Base-by-base conservation (phyloP, 73 alveolate species). In the Blepharisma stoltei region DNA sequence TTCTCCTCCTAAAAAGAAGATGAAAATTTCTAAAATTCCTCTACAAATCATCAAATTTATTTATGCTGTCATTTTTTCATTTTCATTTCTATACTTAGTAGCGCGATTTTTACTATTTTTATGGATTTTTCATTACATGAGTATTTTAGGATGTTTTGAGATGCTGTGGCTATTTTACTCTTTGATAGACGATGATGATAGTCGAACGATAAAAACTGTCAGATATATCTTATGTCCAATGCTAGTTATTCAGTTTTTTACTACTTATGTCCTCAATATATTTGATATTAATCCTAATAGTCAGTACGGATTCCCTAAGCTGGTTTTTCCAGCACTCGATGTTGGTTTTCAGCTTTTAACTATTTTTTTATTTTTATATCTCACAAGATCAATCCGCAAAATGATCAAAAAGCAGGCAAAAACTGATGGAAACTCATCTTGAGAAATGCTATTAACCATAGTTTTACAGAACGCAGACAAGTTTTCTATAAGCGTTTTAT, bases 41-140 rank as follows among this genome's bases (percentile, higher is more conserved):
- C 18, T 60, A 1, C 14, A 25, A 18, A 60, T 60, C 4, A 8
- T 60, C 37, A 60, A 60, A 60, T 60, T n/a, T 60, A 18, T 38
- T 14, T 60, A 25, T 60, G 18, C 23, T 2, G 14, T 60, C 5
- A 60, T 60, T 9, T 9, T 60, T 25, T 60, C 73, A 8, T 38
- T 38, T 20, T 0, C 73, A n/a, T 38, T 60, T 20, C 45, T 60
- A 20, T 60, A 14, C 23, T 60, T 60, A n/a, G 14, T 60, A 25
- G 38, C 73, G 0, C 38, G 73, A 25, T 60, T 60, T 60, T 38
- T 60, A 18, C 23, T 60, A 60, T 60, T 60, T 60, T 60, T 60
- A n/a, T 60, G 73, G 47, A 60, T 60, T 60, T 60, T 60, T 60
- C 23, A 60, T 38, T 60, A 14, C 73, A 60, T 14, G 46, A 60